Conservation (phyloP, 2,329 filamentous ascomycete genomes). For the Monascus ruber region DNA sequence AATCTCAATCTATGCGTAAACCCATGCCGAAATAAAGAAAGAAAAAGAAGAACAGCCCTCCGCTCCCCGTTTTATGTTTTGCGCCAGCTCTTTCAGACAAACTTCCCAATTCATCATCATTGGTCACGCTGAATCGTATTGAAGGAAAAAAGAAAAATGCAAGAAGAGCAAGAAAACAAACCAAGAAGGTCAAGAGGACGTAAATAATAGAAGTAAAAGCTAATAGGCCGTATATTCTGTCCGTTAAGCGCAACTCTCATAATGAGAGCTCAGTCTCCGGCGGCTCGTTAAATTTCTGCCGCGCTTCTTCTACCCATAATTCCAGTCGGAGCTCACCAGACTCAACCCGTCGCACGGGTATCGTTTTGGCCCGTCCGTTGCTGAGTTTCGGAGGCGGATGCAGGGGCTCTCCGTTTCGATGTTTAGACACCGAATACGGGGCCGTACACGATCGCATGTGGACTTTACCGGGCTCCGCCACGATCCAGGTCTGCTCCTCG, state of each 20-base stretch:
- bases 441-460: slow-evolving; percentile 29
- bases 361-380: slow-evolving; percentile 43
- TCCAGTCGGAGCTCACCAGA: slow-evolving; percentile 57
- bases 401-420: slow-evolving; percentile 25
- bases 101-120: slow-evolving; percentile 27
- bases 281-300: slow-evolving; percentile 39
- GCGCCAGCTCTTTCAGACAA: slow-evolving; percentile 24
- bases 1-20: slow-evolving; percentile 22
- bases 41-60: slow-evolving; percentile 24
- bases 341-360: slow-evolving; percentile 51
- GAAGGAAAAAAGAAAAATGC: slow-evolving; percentile 5
- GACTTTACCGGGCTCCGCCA: slow-evolving; percentile 40
- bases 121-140: slow-evolving; percentile 27
- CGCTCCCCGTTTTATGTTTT: slow-evolving; percentile 27
- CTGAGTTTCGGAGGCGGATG: slow-evolving; percentile 20
- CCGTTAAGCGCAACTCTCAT: slow-evolving; percentile 9
- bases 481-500: slow-evolving; percentile 49
- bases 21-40: slow-evolving; percentile 23
- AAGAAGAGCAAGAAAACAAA: not conserved
- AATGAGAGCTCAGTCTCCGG: slow-evolving; percentile 26
- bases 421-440: slow-evolving; percentile 28
- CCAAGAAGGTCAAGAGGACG: not conserved
- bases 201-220: not conserved
- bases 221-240: too few relatives aligned
- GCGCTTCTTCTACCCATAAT: slow-evolving; percentile 58